Percentiles rank a stretch among this genome's conserved stretches.
Evolutionary conservation across 1,284 basidiomycete species (phyloP).

Genomic region (Cutaneotrichosporon spelunceum): DNA sequence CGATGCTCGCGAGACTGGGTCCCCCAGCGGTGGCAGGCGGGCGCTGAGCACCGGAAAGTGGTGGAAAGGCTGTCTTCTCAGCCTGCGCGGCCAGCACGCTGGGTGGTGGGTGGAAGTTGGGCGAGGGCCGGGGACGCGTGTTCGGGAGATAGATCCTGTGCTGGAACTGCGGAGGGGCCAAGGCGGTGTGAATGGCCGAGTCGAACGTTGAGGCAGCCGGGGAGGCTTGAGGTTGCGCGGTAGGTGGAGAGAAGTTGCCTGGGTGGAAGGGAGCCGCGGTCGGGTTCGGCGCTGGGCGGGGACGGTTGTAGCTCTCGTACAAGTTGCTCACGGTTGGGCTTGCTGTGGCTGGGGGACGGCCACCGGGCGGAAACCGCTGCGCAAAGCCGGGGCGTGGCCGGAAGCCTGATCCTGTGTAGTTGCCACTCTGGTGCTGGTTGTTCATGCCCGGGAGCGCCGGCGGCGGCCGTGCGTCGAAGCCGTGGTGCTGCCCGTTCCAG

Average conservation of each 20-base stretch:
- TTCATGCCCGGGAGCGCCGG: constrained; percentile 6
- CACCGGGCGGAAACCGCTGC: constrained; percentile 40
- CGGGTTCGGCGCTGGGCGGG: constrained; percentile 33
- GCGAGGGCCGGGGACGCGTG: constrained; percentile 42
- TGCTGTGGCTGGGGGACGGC: constrained; percentile 16
- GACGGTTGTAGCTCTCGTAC: constrained; percentile 8
- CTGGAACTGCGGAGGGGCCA: constrained; percentile 50
- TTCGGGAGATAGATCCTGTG: constrained; percentile 50
- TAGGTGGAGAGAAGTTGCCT: constrained; percentile 14
- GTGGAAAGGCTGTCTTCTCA: constrained; percentile 40
- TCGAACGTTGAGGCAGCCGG: constrained; percentile 13
- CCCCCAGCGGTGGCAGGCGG: constrained; percentile 22
- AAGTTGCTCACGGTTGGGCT: constrained; percentile 11
- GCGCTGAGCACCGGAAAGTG: constrained; percentile 29
- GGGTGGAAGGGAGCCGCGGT: constrained; percentile 44
- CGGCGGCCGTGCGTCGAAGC: neutral
- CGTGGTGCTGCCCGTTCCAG: constrained; percentile 2
- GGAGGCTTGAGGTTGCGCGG: constrained; percentile 1
- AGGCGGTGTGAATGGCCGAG: constrained; percentile 42
- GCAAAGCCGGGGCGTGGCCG: constrained; percentile 38
- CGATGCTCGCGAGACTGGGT: constrained; percentile 48
- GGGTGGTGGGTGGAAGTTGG: constrained; percentile 46
- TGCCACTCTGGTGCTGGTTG: constrained; percentile 10
- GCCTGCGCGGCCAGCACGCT: constrained; percentile 37
- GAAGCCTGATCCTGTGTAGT: constrained; percentile 25